Evolutionary conservation across 371 early-diverging fungal genomes (phyloP), one percentile per base, ranked within the genome.

Genomic region (Nematocida homosporus): DNA sequence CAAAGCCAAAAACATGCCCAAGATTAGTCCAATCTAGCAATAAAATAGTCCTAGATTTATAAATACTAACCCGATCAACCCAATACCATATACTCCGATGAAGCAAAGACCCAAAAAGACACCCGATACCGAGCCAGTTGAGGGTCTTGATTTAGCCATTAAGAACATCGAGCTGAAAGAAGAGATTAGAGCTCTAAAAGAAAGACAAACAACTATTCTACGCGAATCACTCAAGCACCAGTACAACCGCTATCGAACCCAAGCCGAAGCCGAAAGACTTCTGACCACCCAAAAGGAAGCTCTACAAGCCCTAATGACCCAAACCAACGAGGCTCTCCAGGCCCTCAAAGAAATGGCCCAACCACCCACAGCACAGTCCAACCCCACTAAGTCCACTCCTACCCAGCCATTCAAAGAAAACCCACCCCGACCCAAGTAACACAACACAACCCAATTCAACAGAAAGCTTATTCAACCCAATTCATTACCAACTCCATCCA

Each of bases 111-210:
- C 8, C 13, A 38, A 42, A 57, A 57, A 57, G 25, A 57, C n/a
- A 8, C 16, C 27, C 8, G n/a, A 63, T 30, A 38, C 29, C 41
- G 63, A 63, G 47, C 42, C 23, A 44, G 35, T 5, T 8, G 8
- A 37, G 44, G 16, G 47, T 10, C 38, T 65, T 18, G 69, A 68
- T 38, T 40, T 68, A 25, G 69, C 69, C n/a, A 34, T 42, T 32
- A 68, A 68, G 38, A 68, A 68, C 69, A 68, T 52, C 5, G 69
- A 68, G 34, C 41, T 68, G 35, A 72, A 72, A 32, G 75, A 72
- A 41, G 75, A 72, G 23, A 51, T 61, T 18, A 27, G 30, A 72
- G 50, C 8, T 2, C 50, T 72, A 13, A 72, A 72, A 34, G 61
- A 72, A 32, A 61, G 54, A 30, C 63, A 72, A 18, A 72, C 52